These are phyloP conservation scores for Rugonectria rugulosa DNA, from an alignment of 2,329 filamentous ascomycete species.

Conservation along the genomic window DNA sequence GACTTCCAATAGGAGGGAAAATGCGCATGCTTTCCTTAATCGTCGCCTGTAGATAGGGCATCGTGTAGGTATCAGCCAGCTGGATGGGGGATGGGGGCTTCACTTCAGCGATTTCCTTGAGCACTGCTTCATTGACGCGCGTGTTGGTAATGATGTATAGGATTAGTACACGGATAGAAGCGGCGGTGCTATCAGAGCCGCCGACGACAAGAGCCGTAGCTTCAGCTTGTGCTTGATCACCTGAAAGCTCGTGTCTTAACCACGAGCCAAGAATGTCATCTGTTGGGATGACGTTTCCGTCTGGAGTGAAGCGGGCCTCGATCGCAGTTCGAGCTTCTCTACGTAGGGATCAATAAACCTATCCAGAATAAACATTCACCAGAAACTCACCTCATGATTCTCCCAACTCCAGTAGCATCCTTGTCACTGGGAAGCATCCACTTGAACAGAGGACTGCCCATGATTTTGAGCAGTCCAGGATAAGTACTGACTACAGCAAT, in stretches of 20 bases:
- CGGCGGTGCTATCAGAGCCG: constrained; percentile 66
- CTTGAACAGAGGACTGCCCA: constrained; percentile 51
- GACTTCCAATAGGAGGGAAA: constrained; percentile 45
- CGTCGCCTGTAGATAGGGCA: constrained; percentile 56
- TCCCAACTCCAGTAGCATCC: constrained; percentile 48
- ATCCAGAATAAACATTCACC: not conserved
- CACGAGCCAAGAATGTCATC: not conserved
- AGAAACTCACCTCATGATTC: constrained; percentile 53
- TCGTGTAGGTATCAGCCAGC: constrained; percentile 40
- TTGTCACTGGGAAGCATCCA: constrained; percentile 50
- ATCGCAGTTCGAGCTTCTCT: not conserved
- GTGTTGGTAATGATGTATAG: constrained; percentile 61
- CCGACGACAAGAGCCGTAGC: constrained; percentile 49
- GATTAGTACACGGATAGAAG: constrained; percentile 59
- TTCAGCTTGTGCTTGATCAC: not conserved
- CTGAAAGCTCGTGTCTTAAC: not conserved
- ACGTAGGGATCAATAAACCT: not conserved
- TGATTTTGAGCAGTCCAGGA: constrained; percentile 49
- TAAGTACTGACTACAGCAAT: constrained; percentile 53
- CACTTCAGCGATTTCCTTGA: constrained; percentile 35
- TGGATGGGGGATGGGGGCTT: constrained; percentile 37
- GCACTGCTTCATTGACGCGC: constrained; percentile 54
- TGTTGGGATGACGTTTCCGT: not conserved
- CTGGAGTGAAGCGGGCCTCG: not conserved
- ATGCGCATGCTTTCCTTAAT: constrained; percentile 57